These are phyloP conservation scores for Cladorrhinum sp. DNA, from an alignment of 2,329 filamentous ascomycete species.

Conservation along the genomic window DNA sequence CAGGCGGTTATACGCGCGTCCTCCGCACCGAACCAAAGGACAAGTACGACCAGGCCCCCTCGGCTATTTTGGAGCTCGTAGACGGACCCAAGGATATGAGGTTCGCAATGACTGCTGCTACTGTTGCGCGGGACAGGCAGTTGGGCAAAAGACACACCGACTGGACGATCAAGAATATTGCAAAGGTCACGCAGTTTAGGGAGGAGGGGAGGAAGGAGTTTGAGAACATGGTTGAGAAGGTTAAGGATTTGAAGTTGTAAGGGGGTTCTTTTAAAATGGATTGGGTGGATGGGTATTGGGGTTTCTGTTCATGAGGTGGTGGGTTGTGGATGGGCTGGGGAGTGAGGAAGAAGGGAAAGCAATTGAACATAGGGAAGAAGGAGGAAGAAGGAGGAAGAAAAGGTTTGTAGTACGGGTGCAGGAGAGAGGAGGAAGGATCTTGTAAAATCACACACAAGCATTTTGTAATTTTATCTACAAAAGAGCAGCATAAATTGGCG, in stretches of 20 bases:
- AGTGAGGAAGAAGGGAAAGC: not conserved
- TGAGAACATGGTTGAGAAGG: constrained; percentile 57
- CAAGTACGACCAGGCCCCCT: constrained; percentile 77
- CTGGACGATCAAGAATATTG: constrained; percentile 73
- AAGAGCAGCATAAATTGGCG: not conserved
- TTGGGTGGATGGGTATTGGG: constrained; percentile 6
- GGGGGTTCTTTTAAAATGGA: not conserved
- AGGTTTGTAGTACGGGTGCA: constrained; percentile 4
- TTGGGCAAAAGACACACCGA: constrained; percentile 60
- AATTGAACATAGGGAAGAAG: not conserved
- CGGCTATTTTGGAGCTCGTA: constrained; percentile 90
- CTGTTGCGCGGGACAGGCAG: constrained; percentile 63
- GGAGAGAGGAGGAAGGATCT: too few relatives aligned
- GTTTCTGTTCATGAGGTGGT: not conserved
- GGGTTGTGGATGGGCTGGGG: not conserved
- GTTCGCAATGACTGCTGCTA: constrained; percentile 88
- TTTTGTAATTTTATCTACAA: not conserved
- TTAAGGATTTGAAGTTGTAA: constrained; percentile 36
- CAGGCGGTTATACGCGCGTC: constrained; percentile 92
- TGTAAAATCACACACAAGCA: not conserved
- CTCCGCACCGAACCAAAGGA: constrained; percentile 87
- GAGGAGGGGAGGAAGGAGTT: constrained; percentile 64
- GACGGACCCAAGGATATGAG: constrained; percentile 92
- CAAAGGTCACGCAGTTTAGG: constrained; percentile 78
- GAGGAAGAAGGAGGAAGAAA: not conserved